Evolutionary conservation across 2,329 filamentous ascomycete species (phyloP), one percentile per base, ranked within the genome.

Genomic region (Fusarium pilosicola): DNA sequence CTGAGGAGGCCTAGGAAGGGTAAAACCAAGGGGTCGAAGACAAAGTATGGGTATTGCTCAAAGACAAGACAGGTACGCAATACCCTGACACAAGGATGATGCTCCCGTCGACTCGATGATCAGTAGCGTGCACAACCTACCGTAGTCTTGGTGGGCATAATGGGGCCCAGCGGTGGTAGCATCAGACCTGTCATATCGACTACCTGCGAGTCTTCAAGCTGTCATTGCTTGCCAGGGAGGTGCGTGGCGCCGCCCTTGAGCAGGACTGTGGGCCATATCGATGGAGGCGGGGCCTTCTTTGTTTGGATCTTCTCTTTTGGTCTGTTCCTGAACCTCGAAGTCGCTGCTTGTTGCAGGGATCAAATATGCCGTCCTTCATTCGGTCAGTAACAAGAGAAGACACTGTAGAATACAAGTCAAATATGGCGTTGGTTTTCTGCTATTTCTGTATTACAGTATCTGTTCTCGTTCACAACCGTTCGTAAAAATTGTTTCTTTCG

Each of bases 111-210:
- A 71, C 68, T 70, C 74, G 73, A 73, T 74, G 76, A 80, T 80
- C 74, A 70, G 75, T 76, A 74, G 69, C 71, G 74, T 74, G 71
- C 69, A 71, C 64, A 74, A 64, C 76, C 70, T 73, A 63, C 68
- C 68, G 70, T 77, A 67, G 76, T 75, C 62, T 79, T 66, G 65
- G 76, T 68, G 72, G 73, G 64, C 70, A 69, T 65, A 72, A 70
- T 74, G 49, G 71, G 64, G 34, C 62, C 54, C 63, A 72, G 74
- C 78, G 74, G 67, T 69, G 51, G 67, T 62, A 49, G 62, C 60
- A 76, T 57, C 64, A 81, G 80, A 82, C 80, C 74, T 82, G 80
- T 82, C 80, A 81, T 78, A 81, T 82, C 76, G 72, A 46, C 67
- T 68, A 73, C 68, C 71, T 77, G 75, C 80, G 75, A 80, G 75